These are phyloP conservation scores for Fusarium decemcellulare DNA, from an alignment of 2,329 filamentous ascomycete species.

Conservation along the genomic window DNA sequence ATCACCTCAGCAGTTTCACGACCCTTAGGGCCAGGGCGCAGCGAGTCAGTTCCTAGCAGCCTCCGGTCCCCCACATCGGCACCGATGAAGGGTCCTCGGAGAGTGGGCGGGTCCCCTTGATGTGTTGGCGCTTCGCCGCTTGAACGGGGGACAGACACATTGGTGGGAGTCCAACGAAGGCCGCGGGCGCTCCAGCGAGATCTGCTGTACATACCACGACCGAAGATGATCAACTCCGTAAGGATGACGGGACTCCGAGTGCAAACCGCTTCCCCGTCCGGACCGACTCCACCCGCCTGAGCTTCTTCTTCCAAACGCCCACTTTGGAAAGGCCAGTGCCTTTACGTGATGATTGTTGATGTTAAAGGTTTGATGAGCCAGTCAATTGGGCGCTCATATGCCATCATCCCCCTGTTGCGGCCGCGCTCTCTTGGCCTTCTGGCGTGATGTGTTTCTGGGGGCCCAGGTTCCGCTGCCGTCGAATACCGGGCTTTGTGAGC, in stretches of 20 bases:
- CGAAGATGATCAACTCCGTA: not conserved
- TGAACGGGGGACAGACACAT: not conserved
- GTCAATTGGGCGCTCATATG: slow-evolving; percentile 1
- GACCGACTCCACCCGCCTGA: slow-evolving; percentile 21
- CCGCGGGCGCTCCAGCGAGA: not conserved
- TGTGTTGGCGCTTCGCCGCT: not conserved
- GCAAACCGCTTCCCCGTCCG: slow-evolving; percentile 20
- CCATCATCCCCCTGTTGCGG: not conserved
- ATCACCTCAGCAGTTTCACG: too few species aligned
- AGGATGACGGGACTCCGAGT: slow-evolving; percentile 1
- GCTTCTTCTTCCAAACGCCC: slow-evolving; percentile 30
- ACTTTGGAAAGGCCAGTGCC: slow-evolving; percentile 14
- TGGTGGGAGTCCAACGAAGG: not conserved
- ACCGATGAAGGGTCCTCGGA: not conserved
- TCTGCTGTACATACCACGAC: not conserved
- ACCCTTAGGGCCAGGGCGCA: not conserved
- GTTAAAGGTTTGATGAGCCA: slow-evolving; percentile 18
- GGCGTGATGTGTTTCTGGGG: not conserved
- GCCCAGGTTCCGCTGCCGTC: not conserved
- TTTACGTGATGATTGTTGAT: slow-evolving; percentile 34
- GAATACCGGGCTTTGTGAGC: not conserved
- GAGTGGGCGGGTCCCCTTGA: not conserved
- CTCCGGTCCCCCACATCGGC: slow-evolving; percentile 10
- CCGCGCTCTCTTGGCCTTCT: not conserved
- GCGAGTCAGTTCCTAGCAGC: slow-evolving; percentile 8